Base-by-base conservation (phyloP, 2,329 filamentous ascomycete species). In the Pestalotiopsis sp. region DNA sequence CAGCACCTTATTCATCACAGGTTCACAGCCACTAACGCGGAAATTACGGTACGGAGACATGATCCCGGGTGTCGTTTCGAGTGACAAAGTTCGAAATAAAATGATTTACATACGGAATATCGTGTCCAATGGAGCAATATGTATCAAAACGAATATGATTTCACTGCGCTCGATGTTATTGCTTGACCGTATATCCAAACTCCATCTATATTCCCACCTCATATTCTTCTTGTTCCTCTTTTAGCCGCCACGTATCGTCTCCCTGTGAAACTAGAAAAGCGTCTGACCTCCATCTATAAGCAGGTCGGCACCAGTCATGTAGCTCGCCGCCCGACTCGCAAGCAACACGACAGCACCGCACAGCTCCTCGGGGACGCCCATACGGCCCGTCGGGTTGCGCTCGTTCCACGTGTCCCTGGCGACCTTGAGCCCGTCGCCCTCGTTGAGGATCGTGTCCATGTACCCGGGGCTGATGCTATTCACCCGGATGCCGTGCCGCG, bases 391-490 rank as follows among this genome's bases (percentile, higher is more conserved):
- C 0, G 91, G 90, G 75, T 90, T 82, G 82, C 91, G 23, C 4
- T 65, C 62, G n/a, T 65, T 65, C 62, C 90, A 92, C 2, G 84
- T 82, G 38, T 80, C 80, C 68, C 87, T 81, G 49, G 85, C 84
- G 41, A 83, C 82, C 12, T 83, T 83, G 64, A 92, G 76, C 0
- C 87, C 87, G 12, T 86, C 84, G 0, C 90, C 90, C 68, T 89
- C 89, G 74, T 93, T 94, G 61, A 94, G 79, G 12, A 93, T 87
- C 0, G 91, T 93, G 73, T 93, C 91, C 89, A 94, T 93, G 73
- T 94, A 94, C 0, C 92, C 92, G 0, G 92, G 92, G 56, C 86
- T 89, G 59, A 94, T 84, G n/a, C 84, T 88, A 73, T 94, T 94
- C 3, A 92, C 89, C 3, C 90, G 80, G 69, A 94, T 92, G 0